Evolutionary conservation across 208 protist genomes (phyloP), one percentile per base, ranked within the genome.

Genomic region (Trypanosoma lewisi): DNA sequence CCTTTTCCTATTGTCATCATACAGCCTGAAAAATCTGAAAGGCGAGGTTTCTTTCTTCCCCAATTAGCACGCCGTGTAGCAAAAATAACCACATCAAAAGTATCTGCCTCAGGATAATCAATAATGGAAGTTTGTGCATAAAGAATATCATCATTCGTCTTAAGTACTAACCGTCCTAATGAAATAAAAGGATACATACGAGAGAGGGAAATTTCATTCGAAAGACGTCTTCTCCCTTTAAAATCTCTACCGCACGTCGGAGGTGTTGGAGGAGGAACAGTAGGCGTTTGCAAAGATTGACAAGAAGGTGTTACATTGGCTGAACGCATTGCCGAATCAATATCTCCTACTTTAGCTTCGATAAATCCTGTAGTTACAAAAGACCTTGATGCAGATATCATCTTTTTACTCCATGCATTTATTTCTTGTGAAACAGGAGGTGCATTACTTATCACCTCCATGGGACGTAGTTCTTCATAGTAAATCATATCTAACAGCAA

Each of bases 381-480:
- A 23, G 66, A 41, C 8, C 78, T 65, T 14, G 67, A 67, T 4
- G 66, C 51, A 16, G 48, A 59, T 34, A 79, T 62, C 74, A 88
- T 84, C 25, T 77, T 77, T 47, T 79, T 81, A 31, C 71, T 47
- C 82, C 82, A 88, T 2, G 55, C 45, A 27, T 47, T 55, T 23
- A 88, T 44, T 36, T 88, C 82, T 14, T 64, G 50, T 30, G 25
- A 45, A 23, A 67, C 58, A n/a, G 78, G 78, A 21, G 68, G 52
- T 12, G 78, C 74, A 56, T 88, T 88, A 58, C 78, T 84, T 34
- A 88, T 64, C 17, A 71, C 68, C 56, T 80, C 78, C 2, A 77
- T 44, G n/a, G 55, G 28, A 17, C 74, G 69, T 14, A 25, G 62
- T 42, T 83, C 77, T n/a, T 59, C 67, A 14, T 64, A 62, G 63